phyloP scores from a whole-genome alignment of 1,139 yeast genomes.

The Hanseniaspora uvarum region DNA sequence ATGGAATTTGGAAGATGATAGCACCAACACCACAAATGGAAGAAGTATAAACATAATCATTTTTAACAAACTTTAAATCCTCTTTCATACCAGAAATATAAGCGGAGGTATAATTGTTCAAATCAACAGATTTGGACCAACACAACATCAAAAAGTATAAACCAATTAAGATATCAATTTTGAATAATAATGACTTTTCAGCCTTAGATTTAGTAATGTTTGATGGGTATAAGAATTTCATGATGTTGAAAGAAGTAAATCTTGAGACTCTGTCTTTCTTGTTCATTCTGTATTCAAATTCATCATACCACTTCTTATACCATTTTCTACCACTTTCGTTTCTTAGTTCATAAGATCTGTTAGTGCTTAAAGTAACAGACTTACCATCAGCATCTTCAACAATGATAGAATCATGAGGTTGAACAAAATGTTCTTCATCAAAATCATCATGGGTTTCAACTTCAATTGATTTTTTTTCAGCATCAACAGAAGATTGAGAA shows the following conservation, averaged over 20 bases:
- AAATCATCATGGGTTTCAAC: neutral
- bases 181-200: constrained; percentile 44
- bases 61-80: constrained; percentile 52
- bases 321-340: constrained; percentile 45
- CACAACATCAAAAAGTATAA: constrained; percentile 53
- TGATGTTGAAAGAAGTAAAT: constrained; percentile 37
- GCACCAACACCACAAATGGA: constrained; percentile 51
- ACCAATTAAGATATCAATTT: constrained; percentile 52
- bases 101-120: constrained; percentile 50
- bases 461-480: neutral
- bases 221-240: constrained; percentile 34
- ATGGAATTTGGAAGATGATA: constrained; percentile 47
- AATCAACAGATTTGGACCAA: constrained; percentile 64
- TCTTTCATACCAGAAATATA: constrained; percentile 57
- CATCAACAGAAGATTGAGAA: neutral
- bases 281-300: constrained; percentile 49
- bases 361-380: constrained; percentile 8
- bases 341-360: constrained; percentile 31
- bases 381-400: constrained; percentile 11
- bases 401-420: constrained; percentile 5
- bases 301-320: constrained; percentile 58
- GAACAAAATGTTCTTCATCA: neutral
- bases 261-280: constrained; percentile 36
- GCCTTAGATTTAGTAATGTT: constrained; percentile 48
- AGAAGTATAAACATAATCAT: constrained; percentile 52